Evolutionary conservation across 352 stramenopile species (phyloP).

Genomic region (Globisporangium solare): DNA sequence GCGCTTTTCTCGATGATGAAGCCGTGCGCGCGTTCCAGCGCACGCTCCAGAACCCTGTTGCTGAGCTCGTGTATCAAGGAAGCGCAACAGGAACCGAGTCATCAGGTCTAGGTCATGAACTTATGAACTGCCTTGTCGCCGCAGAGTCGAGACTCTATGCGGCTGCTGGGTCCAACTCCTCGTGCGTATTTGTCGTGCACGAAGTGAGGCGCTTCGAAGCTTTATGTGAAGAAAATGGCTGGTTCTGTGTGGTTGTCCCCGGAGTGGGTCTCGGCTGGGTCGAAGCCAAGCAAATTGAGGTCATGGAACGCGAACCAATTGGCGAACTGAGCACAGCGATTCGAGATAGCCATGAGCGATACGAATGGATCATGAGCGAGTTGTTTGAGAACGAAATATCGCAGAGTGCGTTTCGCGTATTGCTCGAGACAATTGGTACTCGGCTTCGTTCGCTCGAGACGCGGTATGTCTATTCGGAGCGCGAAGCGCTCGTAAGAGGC

Average conservation of each 20-base stretch:
- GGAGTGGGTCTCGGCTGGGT: background rate
- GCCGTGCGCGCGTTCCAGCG: background rate
- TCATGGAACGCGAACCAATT: background rate
- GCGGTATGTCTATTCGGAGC: background rate
- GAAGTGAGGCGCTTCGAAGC: slow-evolving; percentile 1
- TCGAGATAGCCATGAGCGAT: background rate
- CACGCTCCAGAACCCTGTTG: background rate
- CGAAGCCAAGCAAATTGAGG: background rate
- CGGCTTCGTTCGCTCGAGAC: background rate
- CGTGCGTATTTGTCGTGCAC: background rate
- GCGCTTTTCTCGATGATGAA: background rate
- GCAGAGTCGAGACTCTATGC: slow-evolving; percentile 4
- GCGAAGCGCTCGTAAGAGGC: background rate
- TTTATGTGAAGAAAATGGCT: background rate
- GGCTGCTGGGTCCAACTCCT: background rate
- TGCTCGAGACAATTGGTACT: background rate
- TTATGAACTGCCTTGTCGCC: slow-evolving; percentile 3
- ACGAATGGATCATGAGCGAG: background rate
- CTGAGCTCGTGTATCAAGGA: slow-evolving; percentile 5
- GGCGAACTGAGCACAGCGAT: background rate
- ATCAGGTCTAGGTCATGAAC: background rate
- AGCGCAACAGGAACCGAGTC: background rate
- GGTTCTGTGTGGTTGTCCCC: background rate
- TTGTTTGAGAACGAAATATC: background rate
- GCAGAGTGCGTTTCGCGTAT: background rate